Base-by-base conservation (phyloP, 169 alveolate species). In the Plasmodium adleri region DNA sequence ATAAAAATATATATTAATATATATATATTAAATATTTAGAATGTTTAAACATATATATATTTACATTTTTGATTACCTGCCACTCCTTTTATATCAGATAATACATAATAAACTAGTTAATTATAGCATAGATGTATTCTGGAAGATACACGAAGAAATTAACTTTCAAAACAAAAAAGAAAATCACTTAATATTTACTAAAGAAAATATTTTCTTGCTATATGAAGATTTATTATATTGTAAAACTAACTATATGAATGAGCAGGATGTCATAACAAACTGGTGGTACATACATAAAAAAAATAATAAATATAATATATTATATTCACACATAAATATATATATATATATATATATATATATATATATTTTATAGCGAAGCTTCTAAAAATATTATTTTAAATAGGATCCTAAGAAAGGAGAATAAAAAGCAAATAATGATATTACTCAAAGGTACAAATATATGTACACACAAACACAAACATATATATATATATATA, bases 131-230 rank as follows among this genome's bases (percentile, higher is more conserved):
- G 91, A 83, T 5, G 12, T 83, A 58, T 83, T 83, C 22, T 83
- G 76, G 85, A 83, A 83, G 58, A 83, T 83, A 28, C 83, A 83
- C 17, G 91, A 83, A 22, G 83, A 83, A 22, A 83, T 83, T 26
- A 83, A 83, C 67, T 83, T 83, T 68, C 56, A 83, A 28, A 66
- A 68, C n/a, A 56, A 83, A 68, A 67, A 67, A 50, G 91, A 83
- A 83, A 83, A 83, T 63, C 45, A 54, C 8, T 8, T 83, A 32
- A 15, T 83, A 47, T 83, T 83, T 56, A 83, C 91, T 9, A 83
- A 83, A 47, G 91, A 83, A 68, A 68, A 70, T 83, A 83, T 83
- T 68, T 83, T 83, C 59, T 72, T 83, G 62, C 17, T 83, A 1
- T 83, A 83, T 28, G 74, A 83, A 58, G 91, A 83, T 49, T 83